Conservation (phyloP, 1,139 yeast genomes). For the Diutina siamensis region DNA sequence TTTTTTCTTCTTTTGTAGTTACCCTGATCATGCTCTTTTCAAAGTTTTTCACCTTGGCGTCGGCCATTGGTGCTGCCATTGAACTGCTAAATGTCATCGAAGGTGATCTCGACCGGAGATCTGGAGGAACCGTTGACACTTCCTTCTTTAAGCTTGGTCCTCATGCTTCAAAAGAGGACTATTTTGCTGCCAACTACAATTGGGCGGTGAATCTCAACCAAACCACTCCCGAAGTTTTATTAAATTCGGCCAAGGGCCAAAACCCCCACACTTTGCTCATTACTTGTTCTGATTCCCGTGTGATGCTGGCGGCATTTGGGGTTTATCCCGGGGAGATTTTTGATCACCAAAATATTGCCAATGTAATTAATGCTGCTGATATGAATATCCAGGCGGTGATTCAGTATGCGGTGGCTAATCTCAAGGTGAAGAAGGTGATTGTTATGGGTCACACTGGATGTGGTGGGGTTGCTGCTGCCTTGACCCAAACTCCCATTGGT, state of each 20-base stretch:
- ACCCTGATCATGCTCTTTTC: neutral
- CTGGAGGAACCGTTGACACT: too few species aligned
- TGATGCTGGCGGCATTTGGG: slow-evolving; percentile 2
- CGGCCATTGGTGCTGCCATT: neutral
- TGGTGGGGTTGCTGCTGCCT: slow-evolving; percentile 2
- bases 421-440: slow-evolving; percentile 3
- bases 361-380: neutral
- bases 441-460: slow-evolving; percentile 4
- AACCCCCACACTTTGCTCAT: slow-evolving; percentile 3
- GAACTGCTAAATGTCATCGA: neutral
- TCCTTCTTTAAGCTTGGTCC: neutral
- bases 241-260: slow-evolving; percentile 1
- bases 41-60: neutral
- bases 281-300: slow-evolving; percentile 4
- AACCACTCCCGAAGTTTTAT: neutral
- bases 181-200: neutral
- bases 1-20: too few species aligned
- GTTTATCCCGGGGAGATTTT: slow-evolving; percentile 2
- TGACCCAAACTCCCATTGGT: neutral
- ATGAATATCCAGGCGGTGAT: slow-evolving; percentile 5
- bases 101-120: too few species aligned
- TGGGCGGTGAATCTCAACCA: neutral
- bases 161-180: neutral
- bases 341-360: slow-evolving; percentile 5
- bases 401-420: slow-evolving; percentile 4